Base-by-base conservation (phyloP, 1,284 basidiomycete genomes). In the Afroboletus lepidellus region DNA sequence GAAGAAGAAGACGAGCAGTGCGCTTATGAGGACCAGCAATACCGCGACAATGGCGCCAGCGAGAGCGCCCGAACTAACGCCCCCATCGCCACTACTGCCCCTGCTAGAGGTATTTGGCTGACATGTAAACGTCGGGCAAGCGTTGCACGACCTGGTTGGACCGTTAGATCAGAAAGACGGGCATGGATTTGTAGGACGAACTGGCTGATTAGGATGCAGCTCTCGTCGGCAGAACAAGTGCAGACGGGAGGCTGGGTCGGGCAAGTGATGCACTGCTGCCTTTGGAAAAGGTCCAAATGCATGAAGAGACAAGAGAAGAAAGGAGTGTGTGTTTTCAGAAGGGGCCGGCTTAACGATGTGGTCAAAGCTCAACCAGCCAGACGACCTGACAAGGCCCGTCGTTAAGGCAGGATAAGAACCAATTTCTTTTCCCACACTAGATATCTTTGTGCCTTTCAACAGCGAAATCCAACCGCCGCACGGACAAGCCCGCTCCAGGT, bases 21-120 rank as follows among this genome's bases (percentile, higher is more conserved):
- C 75, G 38, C 78, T 65, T 16, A 72, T 74, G 34, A 90, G 70
- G 61, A 87, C 78, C n/a, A 84, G 64, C 44, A 90, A 60, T 11
- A 76, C 74, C 33, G 80, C 87, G 38, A 89, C 71, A 53, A 90
- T 77, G 38, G 81, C 87, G 43, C 86, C 88, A 25, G 85, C 88
- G n/a, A 89, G 75, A 4, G 84, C 86, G 41, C 87, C 87, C 52
- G 78, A 75, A 63, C 84, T 84, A 46, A 83, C 72, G 16, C 80
- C 79, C 8, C 69, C 65, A 21, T 70, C 69, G 20, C 66, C 42
- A 18, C 50, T 39, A 36, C 29, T 38, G 25, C 32, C 12, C 24
- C 24, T 48, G 61, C 51, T 49, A 21, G 53, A 49, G 46, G 36
- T n/a, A 48, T 32, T 60, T 24, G 51, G 25, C 45, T 55, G 56